Percentiles rank a stretch among this genome's conserved stretches.
Evolutionary conservation across 73 alveolate species (phyloP).

Genomic region (Symbiodinium natans): DNA sequence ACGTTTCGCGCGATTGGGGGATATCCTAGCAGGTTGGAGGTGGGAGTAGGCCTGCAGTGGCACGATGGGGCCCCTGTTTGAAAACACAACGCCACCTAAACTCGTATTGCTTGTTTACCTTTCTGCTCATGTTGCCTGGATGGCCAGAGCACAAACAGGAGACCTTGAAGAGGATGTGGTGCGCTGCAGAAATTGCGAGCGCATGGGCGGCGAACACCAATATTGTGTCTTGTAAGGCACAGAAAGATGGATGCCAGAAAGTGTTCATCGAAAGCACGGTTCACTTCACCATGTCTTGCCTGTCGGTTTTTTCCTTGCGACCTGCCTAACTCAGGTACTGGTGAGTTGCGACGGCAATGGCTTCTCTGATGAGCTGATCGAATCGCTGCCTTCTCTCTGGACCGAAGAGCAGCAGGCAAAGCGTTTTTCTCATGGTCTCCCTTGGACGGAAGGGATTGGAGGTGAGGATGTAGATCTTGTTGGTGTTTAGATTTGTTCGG

Average conservation of each 20-base stretch:
- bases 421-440: background rate
- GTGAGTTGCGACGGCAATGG: slow-evolving; percentile 78
- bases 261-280: background rate
- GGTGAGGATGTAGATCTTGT: too few relatives aligned
- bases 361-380: slow-evolving; percentile 12
- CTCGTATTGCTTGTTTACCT: too few relatives aligned
- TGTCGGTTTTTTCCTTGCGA: background rate
- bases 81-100: too few relatives aligned
- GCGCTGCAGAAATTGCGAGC: slow-evolving; percentile 66
- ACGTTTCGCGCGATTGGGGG: too few relatives aligned
- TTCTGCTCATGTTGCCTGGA: too few relatives aligned
- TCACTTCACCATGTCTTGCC: background rate
- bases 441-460: too few relatives aligned
- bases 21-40: too few relatives aligned
- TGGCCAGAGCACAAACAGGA: background rate
- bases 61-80: too few relatives aligned
- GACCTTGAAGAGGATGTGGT: slow-evolving; percentile 42
- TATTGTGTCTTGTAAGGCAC: background rate
- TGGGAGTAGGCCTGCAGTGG: too few relatives aligned
- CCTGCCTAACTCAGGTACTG: slow-evolving; percentile 5
- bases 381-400: slow-evolving; percentile 32
- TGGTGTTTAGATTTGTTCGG: too few relatives aligned
- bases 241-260: background rate
- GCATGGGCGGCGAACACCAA: slow-evolving; percentile 83
- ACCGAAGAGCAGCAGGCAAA: slow-evolving; percentile 77